These are phyloP conservation scores for Tremella mesenterica DNA, from an alignment of 768 basidiomycete species.

Conservation along the genomic window DNA sequence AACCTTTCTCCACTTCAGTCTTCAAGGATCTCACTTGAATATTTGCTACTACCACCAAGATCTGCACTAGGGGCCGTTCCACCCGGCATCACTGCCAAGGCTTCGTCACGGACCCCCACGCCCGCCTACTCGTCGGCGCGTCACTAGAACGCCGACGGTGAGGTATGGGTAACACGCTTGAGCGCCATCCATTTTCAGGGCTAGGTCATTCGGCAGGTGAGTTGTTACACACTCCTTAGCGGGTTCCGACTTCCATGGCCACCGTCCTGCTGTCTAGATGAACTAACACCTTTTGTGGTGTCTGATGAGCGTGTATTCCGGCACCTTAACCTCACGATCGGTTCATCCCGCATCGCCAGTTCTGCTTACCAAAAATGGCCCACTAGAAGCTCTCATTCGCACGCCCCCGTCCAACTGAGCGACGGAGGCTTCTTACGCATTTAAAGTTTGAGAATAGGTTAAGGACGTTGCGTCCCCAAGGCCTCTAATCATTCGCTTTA, in stretches of 20 bases:
- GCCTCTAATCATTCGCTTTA: constrained; percentile 76
- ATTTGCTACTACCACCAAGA: constrained; percentile 85
- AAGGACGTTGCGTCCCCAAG: constrained; percentile 81
- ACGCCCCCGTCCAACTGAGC: constrained; percentile 31
- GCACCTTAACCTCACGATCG: constrained; percentile 59
- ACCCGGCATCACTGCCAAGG: constrained; percentile 65
- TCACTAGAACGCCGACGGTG: constrained; percentile 60
- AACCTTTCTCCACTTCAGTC: constrained; percentile 84
- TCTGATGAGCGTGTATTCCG: constrained; percentile 69
- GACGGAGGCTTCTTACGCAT: constrained; percentile 56
- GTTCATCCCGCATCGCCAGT: constrained; percentile 66
- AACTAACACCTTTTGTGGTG: constrained; percentile 79
- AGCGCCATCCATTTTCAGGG: constrained; percentile 87
- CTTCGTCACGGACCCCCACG: constrained; percentile 71
- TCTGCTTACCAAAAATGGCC: constrained; percentile 67
- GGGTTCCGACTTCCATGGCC: constrained; percentile 78
- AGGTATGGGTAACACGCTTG: constrained; percentile 77
- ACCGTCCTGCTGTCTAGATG: constrained; percentile 81
- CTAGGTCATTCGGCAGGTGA: constrained; percentile 84
- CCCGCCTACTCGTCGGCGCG: constrained; percentile 53
- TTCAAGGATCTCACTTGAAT: constrained; percentile 77
- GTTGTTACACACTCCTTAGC: constrained; percentile 82
- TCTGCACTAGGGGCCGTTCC: constrained; percentile 54
- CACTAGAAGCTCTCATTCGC: constrained; percentile 63
- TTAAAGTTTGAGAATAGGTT: constrained; percentile 71